Evolutionary conservation across 495 filamentous ascomycete species (phyloP), one percentile per base, ranked within the genome.

Genomic region (Terfezia boudieri): DNA sequence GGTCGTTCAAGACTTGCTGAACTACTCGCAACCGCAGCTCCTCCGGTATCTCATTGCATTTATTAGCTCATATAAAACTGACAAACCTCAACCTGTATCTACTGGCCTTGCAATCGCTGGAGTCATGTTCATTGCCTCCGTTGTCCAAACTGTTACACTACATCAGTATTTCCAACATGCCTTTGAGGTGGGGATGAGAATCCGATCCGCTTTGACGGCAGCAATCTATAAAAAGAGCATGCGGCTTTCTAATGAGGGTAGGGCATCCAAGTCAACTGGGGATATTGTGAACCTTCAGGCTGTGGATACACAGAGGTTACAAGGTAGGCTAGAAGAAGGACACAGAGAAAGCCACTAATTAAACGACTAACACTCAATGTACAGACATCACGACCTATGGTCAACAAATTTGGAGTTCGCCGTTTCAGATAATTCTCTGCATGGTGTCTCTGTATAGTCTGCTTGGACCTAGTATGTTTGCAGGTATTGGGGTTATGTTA

Each of bases 271-370:
- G 69, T 86, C 86, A 3, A 96, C 92, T 2, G 92, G 92, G 50
- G 92, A 99, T 66, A 95, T 96, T 67, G 92, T 99, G 60, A 99
- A 96, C 61, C 85, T 92, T 65, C 96, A 96, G 86, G 90, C 92
- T 23, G 88, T 96, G 20, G 92, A 99, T 67, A 88, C 87, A 49
- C 90, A 96, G 64, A 78, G 92, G 36, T 74, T 99, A 43, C 83
- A 94, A 59, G 61, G 61, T 64, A 58, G 54, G 41, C 17, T 4
- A 46, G 26, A 32, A 32, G 26, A 32, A 32, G 26, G 26, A 32
- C 26, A 32, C 4, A 4, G 7, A 1, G 26, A 32, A 32, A 32
- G 1, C 26, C 41, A 46, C 23, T 20, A 14, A 10, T 36, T 4
- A 16, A 7, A 55, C 53, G 36, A 57, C 20, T 16, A 60, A 53